A percentile compares a stretch with the other conserved stretches of the same genome.
Conservation (phyloP, 805 yeast species). For the Saccharomycopsis sp. region DNA sequence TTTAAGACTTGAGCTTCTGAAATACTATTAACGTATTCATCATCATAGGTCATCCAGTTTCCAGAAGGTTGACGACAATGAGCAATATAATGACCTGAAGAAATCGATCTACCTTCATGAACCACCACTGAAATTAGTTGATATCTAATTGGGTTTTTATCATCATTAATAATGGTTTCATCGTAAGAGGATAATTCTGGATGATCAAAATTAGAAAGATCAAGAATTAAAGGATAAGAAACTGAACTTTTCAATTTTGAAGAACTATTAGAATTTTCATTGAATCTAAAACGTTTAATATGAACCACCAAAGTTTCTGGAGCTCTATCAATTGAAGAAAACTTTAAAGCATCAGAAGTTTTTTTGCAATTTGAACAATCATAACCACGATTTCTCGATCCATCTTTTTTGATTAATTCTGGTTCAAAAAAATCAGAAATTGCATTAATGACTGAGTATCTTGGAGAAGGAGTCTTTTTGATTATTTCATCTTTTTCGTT, state of each 20-base stretch:
- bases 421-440: constrained; percentile 74
- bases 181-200: constrained; percentile 28
- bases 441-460: constrained; percentile 64
- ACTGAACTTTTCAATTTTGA: constrained; percentile 85
- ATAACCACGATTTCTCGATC: constrained; percentile 63
- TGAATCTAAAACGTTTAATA: constrained; percentile 83
- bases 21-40: constrained; percentile 71
- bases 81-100: constrained; percentile 88
- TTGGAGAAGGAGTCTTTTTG: constrained; percentile 21
- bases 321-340: constrained; percentile 61
- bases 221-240: constrained; percentile 66
- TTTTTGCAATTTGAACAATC: constrained; percentile 79
- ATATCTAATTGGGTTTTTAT: constrained; percentile 41
- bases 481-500: not conserved
- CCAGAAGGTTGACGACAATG: constrained; percentile 90
- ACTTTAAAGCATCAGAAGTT: constrained; percentile 68
- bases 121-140: constrained; percentile 76
- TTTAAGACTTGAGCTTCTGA: constrained; percentile 63
- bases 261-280: constrained; percentile 54
- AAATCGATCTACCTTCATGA: constrained; percentile 88
- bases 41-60: constrained; percentile 90
- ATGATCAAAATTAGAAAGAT: constrained; percentile 45
- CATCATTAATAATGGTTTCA: constrained; percentile 11
- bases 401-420: constrained; percentile 61
- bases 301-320: constrained; percentile 87